These are phyloP conservation scores for Boletus eberwhitei DNA, from an alignment of 768 basidiomycete genomes.

Conservation along the genomic window DNA sequence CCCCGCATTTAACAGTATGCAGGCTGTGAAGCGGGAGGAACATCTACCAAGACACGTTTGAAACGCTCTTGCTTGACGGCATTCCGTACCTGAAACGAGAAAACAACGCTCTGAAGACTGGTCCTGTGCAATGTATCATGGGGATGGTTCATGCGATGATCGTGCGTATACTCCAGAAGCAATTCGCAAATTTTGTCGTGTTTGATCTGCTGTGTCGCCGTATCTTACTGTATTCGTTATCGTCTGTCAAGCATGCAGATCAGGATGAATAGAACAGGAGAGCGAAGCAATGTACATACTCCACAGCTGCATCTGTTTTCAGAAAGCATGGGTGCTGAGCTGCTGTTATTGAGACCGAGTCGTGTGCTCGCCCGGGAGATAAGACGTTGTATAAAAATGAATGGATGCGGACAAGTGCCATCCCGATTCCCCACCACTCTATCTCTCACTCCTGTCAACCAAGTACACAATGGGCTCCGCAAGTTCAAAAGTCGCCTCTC, in stretches of 20 bases:
- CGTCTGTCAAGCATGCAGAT: background rate
- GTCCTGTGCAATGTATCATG: background rate
- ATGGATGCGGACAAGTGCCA: slow-evolving; percentile 10
- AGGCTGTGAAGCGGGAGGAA: slow-evolving; percentile 14
- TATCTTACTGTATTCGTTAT: background rate
- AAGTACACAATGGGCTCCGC: slow-evolving; percentile 25
- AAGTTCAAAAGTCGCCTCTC: slow-evolving; percentile 24
- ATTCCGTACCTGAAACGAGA: background rate
- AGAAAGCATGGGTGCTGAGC: background rate
- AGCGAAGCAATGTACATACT: background rate
- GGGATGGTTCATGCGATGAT: background rate
- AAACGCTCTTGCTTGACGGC: background rate
- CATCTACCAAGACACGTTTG: background rate
- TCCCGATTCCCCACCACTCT: background rate
- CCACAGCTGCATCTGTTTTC: no score
- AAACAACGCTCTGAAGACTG: background rate
- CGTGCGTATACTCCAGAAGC: background rate
- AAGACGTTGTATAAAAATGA: slow-evolving; percentile 27
- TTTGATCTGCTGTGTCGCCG: background rate
- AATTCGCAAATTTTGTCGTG: background rate
- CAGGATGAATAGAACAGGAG: background rate
- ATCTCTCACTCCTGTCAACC: slow-evolving; percentile 1
- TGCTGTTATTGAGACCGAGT: slow-evolving; percentile 5
- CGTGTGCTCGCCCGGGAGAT: slow-evolving; percentile 13
- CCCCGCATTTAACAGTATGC: slow-evolving; percentile 36